Conservation (phyloP, 2,329 filamentous ascomycete genomes). For the Bipolaris oryzae region DNA sequence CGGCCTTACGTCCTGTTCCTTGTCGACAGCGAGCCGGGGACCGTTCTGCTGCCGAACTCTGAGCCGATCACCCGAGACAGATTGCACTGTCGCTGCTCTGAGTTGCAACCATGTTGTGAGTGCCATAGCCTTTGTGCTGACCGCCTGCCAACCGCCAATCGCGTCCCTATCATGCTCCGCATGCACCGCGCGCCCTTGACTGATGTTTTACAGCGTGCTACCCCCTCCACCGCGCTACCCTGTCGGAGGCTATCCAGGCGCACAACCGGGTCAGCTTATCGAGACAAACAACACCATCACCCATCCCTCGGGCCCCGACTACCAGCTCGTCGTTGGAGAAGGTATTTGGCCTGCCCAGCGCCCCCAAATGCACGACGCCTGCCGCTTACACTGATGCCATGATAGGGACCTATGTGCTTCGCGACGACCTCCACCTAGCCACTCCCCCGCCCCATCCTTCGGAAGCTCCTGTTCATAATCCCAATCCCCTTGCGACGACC, state of each 20-base stretch:
- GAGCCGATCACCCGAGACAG: constrained; percentile 23
- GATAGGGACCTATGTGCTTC: constrained; percentile 83
- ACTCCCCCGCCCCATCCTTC: constrained; percentile 95
- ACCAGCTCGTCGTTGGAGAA: constrained; percentile 92
- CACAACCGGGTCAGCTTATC: constrained; percentile 75
- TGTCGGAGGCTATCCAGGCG: constrained; percentile 73
- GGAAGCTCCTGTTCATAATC: constrained; percentile 83
- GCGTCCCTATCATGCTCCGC: constrained; percentile 24
- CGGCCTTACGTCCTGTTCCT: constrained; percentile 13
- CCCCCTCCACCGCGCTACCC: constrained; percentile 86
- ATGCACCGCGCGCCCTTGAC: constrained; percentile 26
- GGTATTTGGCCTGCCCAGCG: constrained; percentile 58
- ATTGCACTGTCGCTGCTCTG: constrained; percentile 32
- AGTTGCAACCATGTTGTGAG: constrained; percentile 43
- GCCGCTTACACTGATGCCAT: constrained; percentile 29
- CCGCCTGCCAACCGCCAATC: constrained; percentile 33
- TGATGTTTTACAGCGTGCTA: constrained; percentile 62
- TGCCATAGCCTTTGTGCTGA: constrained; percentile 21
- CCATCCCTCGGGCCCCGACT: constrained; percentile 80
- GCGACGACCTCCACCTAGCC: constrained; percentile 89
- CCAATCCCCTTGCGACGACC: constrained; percentile 87
- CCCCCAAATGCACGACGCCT: constrained; percentile 2
- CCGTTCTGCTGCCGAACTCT: constrained; percentile 17
- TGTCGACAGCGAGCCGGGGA: constrained; percentile 18
- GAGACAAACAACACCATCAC: constrained; percentile 92